phyloP scores from a whole-genome alignment of 1,284 basidiomycete genomes.

The Porodaedalea pini region DNA sequence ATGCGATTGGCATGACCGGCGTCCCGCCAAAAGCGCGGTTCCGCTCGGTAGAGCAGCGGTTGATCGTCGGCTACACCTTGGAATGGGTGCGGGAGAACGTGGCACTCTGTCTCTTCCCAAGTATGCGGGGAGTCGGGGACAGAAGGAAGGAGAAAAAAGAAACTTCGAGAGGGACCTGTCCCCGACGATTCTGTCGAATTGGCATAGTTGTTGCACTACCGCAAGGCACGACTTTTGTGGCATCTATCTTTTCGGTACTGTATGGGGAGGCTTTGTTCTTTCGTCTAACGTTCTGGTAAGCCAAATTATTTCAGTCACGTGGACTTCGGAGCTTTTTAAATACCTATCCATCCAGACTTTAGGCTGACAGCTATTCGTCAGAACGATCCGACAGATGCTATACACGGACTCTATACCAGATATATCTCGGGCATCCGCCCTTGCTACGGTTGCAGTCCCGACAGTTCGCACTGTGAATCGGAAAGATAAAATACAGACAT shows the following conservation, averaged over 20 bases:
- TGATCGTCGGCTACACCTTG: slow-evolving; percentile 24
- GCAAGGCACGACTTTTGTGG: not conserved
- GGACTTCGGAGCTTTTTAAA: slow-evolving; percentile 8
- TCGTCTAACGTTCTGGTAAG: not conserved
- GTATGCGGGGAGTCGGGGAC: not conserved
- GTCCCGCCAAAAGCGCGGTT: slow-evolving; percentile 2
- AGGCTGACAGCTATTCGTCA: not conserved
- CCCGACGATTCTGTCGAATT: slow-evolving; percentile 2
- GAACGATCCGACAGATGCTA: no score
- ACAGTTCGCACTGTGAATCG: no score
- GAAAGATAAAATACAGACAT: no score
- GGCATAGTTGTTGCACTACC: not conserved
- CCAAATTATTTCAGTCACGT: slow-evolving; percentile 3
- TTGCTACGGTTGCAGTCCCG: no score
- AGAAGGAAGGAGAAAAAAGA: not conserved
- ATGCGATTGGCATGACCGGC: slow-evolving; percentile 2
- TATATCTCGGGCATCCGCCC: not conserved
- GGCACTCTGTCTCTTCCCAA: not conserved
- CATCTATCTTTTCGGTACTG: not conserved
- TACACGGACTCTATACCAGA: no score
- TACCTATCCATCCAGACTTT: not conserved
- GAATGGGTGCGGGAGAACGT: slow-evolving; percentile 21
- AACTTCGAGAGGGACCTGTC: not conserved
- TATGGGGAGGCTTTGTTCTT: not conserved
- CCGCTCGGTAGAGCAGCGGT: slow-evolving; percentile 20